A percentile compares a stretch with the other conserved stretches of the same genome.
These are phyloP conservation scores for Babesia sp. DNA, from an alignment of 169 alveolate species.

Conservation along the genomic window DNA sequence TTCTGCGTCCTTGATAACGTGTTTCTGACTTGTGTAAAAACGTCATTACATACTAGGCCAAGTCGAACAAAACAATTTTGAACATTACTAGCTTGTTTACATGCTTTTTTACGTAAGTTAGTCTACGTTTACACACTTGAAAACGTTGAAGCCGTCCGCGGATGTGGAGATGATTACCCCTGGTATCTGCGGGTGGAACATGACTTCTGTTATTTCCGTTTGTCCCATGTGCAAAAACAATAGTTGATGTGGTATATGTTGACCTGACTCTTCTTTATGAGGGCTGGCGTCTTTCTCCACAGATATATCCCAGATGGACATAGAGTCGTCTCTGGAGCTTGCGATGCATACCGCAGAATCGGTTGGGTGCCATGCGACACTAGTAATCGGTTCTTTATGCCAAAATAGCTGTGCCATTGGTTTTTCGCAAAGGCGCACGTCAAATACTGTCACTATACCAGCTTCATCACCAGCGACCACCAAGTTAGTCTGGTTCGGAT, in stretches of 20 bases:
- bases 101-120: not conserved
- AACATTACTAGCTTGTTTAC: not conserved
- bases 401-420: slow-evolving; percentile 51
- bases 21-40: not conserved
- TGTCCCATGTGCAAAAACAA: slow-evolving; percentile 78
- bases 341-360: slow-evolving; percentile 73
- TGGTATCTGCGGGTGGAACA: slow-evolving; percentile 74
- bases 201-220: slow-evolving; percentile 74
- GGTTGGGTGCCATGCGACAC: slow-evolving; percentile 72
- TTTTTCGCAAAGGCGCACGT: slow-evolving; percentile 31
- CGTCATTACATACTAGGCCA: not conserved
- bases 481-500: slow-evolving; percentile 36
- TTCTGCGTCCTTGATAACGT: not conserved
- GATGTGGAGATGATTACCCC: slow-evolving; percentile 75
- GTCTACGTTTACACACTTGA: slow-evolving; percentile 68
- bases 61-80: not conserved
- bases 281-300: slow-evolving; percentile 65
- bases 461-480: slow-evolving; percentile 56
- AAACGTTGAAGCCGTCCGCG: slow-evolving; percentile 72
- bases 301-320: slow-evolving; percentile 79
- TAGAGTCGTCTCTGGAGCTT: slow-evolving; percentile 72
- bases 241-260: slow-evolving; percentile 71
- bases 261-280: not conserved
- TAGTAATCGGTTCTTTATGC: slow-evolving; percentile 70
- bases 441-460: slow-evolving; percentile 53